Evolutionary conservation across 768 basidiomycete genomes (phyloP), one percentile per base, ranked within the genome.

Genomic region (Boletus edulis): DNA sequence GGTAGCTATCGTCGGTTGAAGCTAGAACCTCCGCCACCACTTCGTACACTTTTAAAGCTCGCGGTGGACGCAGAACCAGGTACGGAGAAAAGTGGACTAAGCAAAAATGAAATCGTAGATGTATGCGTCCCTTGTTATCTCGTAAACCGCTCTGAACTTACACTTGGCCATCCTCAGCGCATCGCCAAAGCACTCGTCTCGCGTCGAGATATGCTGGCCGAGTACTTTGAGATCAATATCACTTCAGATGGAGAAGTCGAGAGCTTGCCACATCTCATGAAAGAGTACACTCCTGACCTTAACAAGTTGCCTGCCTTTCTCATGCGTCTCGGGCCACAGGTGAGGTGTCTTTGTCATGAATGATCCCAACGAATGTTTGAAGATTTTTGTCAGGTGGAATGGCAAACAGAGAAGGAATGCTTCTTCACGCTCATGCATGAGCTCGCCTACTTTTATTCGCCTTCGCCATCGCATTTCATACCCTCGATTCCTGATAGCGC

Each of bases 291-390:
- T 7, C 97, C 97, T 1, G 91, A 95, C 66, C 77, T 98, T 5
- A 89, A 94, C 62, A 90, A 93, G 62, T 75, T 98, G 9, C 97
- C 97, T 0, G 77, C 84, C 52, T 91, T 98, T 57, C 77, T 96
- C 42, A 89, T 98, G 86, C 81, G 94, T 40, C 81, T 97, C 7
- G 95, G 93, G 0, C 91, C 94, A n/a, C 87, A 90, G 80, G 94
- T 93, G 54, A 54, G 68, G 24, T 0, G 1, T 49, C 24, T 18
- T 34, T 52, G 42, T 31, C 22, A 11, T 1, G 41, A 10, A 24
- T 14, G 29, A 40, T n/a, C 9, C 8, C 6, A 7, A 22, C 15
- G 12, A 22, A 12, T 58, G 48, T 56, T 18, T 0, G 29, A 22
- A 5, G 22, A 11, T 1, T 15, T 29, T 39, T 34, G 24, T 17